phyloP scores from a whole-genome alignment of 2,329 filamentous ascomycete species.

The Pseudogymnoascus sp. region DNA sequence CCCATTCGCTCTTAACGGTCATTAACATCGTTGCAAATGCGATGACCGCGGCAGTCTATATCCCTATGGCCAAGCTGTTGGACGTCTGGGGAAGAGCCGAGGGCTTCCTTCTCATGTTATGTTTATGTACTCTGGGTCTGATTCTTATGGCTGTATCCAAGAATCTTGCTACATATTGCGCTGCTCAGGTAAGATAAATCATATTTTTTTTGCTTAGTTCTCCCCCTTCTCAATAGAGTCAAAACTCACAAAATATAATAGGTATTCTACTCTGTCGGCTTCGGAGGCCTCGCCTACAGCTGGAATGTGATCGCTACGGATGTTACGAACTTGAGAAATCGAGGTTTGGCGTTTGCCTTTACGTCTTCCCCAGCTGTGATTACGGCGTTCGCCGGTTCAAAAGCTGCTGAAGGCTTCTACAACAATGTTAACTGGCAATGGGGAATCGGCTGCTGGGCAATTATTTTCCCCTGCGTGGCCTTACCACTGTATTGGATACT shows the following conservation, averaged over 20 bases:
- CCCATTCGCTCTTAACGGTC: constrained; percentile 30
- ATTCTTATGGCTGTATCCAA: constrained; percentile 58
- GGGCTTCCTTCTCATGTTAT: constrained; percentile 48
- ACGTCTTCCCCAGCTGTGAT: constrained; percentile 56
- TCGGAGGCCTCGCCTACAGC: constrained; percentile 50
- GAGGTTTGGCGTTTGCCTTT: constrained; percentile 45
- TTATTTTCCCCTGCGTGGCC: constrained; percentile 52
- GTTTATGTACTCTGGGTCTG: constrained; percentile 44
- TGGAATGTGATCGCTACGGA: constrained; percentile 59
- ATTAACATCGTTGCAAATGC: constrained; percentile 46
- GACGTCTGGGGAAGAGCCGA: constrained; percentile 62
- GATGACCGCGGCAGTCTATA: constrained; percentile 51
- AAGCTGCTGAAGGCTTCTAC: constrained; percentile 46
- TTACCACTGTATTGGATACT: constrained; percentile 49
- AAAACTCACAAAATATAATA: constrained; percentile 20
- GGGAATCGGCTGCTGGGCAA: constrained; percentile 57
- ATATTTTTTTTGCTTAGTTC: not conserved
- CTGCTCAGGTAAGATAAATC: constrained; percentile 27
- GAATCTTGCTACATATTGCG: constrained; percentile 50
- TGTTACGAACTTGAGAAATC: constrained; percentile 53
- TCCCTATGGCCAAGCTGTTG: constrained; percentile 58
- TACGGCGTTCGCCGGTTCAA: constrained; percentile 54
- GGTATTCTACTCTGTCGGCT: constrained; percentile 59
- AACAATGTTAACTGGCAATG: constrained; percentile 51
- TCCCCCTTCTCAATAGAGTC: not conserved